Evolutionary conservation across 2,329 filamentous ascomycete genomes (phyloP), one percentile per base, ranked within the genome.

Genomic region (Arthrobotrys pseudoclavata): DNA sequence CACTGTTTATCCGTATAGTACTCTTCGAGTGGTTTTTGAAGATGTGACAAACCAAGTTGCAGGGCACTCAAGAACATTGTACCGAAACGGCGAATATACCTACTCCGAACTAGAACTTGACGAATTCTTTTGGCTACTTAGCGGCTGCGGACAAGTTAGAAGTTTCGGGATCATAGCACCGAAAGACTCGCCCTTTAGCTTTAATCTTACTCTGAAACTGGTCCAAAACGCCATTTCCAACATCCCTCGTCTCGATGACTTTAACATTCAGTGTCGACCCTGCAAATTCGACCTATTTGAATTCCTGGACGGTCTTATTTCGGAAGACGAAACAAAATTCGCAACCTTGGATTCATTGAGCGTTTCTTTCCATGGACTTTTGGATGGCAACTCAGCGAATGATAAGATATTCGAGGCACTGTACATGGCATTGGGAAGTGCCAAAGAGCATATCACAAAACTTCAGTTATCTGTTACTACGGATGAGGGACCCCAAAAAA

Each of bases 341-440:
- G 71, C 71, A 10, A 76, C 48, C 20, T 13, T 76, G 2, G 34
- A 26, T 15, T 42, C 47, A 3, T 34, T 76, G 4, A 22, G 26
- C 2, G 31, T 69, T 9, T 69, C 64, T 7, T 22, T 76, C n/a
- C 18, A 76, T 15, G 71, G 71, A 6, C 45, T 76, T 29, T 22
- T 20, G 1, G 37, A 69, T 10, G 71, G 64, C 1, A 50, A 64
- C 10, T 24, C 47, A 1, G 42, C 55, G 13, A 76, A 61, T 15
- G 63, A 69, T 18, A 63, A 47, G 20, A 18, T 76, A 20, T 69
- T 76, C 24, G 71, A 76, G 29, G 71, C 71, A 15, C 47, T 76
- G 0, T 64, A 69, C 15, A 64, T 64, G 18, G 57, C 47, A 2
- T n/a, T 76, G 7, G 64, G 40, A 1, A 53, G 26, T 4, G 52